phyloP scores from a whole-genome alignment of 1,139 yeast genomes.

The Kluyveromyces marxianus region DNA sequence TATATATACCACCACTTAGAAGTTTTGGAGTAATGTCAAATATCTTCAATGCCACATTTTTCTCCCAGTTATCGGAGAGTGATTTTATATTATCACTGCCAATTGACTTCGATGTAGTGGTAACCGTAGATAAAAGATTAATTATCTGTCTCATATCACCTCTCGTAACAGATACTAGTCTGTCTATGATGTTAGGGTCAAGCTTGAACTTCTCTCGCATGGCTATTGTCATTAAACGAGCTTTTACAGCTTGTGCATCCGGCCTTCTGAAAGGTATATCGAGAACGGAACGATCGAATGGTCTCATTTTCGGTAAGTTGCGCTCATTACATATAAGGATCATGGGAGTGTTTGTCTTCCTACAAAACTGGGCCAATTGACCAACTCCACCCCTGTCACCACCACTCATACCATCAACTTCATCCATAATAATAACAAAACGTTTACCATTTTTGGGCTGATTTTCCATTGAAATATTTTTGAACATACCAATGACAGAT shows the following conservation, averaged over 20 bases:
- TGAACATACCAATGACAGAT: conserved; percentile 74
- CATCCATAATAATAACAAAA: conserved; percentile 91
- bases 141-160: conserved; percentile 94
- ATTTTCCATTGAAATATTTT: conserved; percentile 32
- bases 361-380: conserved; percentile 81
- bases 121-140: conserved; percentile 76
- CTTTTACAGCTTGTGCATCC: conserved; percentile 67
- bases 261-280: conserved; percentile 89
- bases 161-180: conserved; percentile 74
- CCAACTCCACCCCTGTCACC: conserved; percentile 99
- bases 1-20: conserved; percentile 55
- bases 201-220: conserved; percentile 73
- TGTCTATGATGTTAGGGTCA: conserved; percentile 75
- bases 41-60: conserved; percentile 84
- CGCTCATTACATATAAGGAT: conserved; percentile 92
- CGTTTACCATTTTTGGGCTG: conserved; percentile 35
- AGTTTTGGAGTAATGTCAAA: conserved; percentile 80
- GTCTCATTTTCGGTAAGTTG: conserved; percentile 89
- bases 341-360: conserved; percentile 80
- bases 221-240: conserved; percentile 88
- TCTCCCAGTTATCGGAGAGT: conserved; percentile 71
- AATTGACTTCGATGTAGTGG: conserved; percentile 59
- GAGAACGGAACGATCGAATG: conserved; percentile 78
- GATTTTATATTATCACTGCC: conserved; percentile 44
- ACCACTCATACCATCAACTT: conserved; percentile 98